phyloP scores from a whole-genome alignment of 129 eudicot species.

The Rutidosis leptorrhynchoides region DNA sequence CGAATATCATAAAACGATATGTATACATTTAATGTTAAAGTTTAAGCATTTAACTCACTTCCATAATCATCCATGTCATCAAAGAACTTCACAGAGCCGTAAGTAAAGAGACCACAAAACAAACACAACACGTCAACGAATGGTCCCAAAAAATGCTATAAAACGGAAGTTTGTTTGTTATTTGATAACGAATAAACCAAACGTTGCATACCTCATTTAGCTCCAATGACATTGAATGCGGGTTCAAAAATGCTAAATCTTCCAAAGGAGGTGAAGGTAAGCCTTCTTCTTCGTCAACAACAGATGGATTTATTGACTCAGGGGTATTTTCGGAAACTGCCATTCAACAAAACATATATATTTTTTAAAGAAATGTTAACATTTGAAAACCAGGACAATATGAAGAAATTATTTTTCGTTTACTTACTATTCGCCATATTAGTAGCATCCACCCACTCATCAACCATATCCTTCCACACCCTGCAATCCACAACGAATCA shows the following conservation, averaged over 20 bases:
- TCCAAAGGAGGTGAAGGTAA: constrained; percentile 94
- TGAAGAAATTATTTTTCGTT: neutral
- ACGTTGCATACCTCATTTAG: constrained; percentile 53
- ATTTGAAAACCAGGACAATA: neutral
- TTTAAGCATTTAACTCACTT: constrained; percentile 59
- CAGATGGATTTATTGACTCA: constrained; percentile 75
- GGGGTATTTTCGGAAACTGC: constrained; percentile 56
- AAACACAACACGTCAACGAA: constrained; percentile 31
- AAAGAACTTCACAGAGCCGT: constrained; percentile 53
- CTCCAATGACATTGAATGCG: constrained; percentile 58
- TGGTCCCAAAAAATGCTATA: constrained; percentile 13
- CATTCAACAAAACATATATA: constrained; percentile 1
- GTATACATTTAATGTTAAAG: neutral
- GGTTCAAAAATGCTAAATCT: constrained; percentile 69
- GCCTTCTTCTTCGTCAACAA: constrained; percentile 80
- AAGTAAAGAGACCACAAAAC: constrained; percentile 14
- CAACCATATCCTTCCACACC: constrained; percentile 73
- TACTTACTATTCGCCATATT: constrained; percentile 44
- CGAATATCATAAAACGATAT: constrained; percentile 25
- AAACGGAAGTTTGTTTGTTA: neutral
- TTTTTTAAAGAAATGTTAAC: neutral
- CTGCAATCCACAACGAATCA: constrained; percentile 39
- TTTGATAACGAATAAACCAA: neutral
- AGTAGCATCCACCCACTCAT: constrained; percentile 59
- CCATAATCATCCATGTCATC: constrained; percentile 90